Evolutionary conservation across 306 rosid species (phyloP).

Genomic region (Datisca glomerata): DNA sequence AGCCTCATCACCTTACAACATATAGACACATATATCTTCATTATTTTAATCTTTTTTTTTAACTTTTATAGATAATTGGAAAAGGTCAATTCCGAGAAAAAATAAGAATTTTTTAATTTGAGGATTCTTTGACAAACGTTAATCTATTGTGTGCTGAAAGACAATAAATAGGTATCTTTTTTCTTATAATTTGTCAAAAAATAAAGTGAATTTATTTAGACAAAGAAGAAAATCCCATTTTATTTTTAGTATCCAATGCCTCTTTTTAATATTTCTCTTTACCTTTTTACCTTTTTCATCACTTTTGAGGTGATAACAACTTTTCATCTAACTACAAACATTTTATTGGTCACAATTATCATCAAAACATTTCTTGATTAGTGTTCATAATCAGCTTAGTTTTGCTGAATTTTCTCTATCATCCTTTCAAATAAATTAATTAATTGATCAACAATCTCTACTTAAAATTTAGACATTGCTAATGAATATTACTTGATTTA

Average conservation of each 20-base stretch:
- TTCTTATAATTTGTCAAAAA: slow-evolving; percentile 20
- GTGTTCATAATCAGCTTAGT: no score
- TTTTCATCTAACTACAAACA: slow-evolving; percentile 23
- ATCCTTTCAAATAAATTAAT: no score
- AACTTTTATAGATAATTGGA: slow-evolving; percentile 34
- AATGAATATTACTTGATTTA: no score
- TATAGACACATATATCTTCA: slow-evolving; percentile 10
- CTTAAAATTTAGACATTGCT: no score
- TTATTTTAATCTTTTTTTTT: slow-evolving; percentile 27
- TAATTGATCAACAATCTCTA: no score
- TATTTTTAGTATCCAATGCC: slow-evolving; percentile 84
- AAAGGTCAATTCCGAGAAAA: slow-evolving; percentile 37
- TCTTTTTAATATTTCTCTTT: slow-evolving; percentile 25
- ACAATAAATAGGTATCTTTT: slow-evolving; percentile 57
- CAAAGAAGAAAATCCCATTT: slow-evolving; percentile 57
- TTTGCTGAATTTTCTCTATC: not conserved
- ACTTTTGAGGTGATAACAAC: slow-evolving; percentile 64
- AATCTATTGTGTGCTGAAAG: slow-evolving; percentile 49
- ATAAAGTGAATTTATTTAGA: slow-evolving; percentile 39
- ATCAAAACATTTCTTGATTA: not conserved
- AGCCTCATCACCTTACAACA: slow-evolving; percentile 28
- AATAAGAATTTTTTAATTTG: slow-evolving; percentile 16
- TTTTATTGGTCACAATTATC: slow-evolving; percentile 14
- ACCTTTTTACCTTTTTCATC: slow-evolving; percentile 61
- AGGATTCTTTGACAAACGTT: slow-evolving; percentile 93